Percentiles rank a stretch among this genome's conserved stretches.
These are phyloP conservation scores for Boletus pseudopeckii DNA, from an alignment of 768 basidiomycete genomes.

Conservation along the genomic window DNA sequence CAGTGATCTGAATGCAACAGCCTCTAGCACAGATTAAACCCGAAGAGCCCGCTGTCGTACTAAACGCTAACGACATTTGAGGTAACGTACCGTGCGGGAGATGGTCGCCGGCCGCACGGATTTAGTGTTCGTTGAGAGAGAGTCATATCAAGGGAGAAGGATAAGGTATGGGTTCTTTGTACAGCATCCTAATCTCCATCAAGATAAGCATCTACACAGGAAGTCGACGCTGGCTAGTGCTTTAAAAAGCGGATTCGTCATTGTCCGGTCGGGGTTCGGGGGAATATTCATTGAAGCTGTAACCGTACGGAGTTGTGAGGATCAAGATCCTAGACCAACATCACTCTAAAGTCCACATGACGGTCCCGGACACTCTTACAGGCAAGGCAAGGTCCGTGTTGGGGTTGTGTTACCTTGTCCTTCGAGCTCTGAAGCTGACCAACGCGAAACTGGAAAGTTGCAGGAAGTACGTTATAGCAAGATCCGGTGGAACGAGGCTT, in stretches of 20 bases:
- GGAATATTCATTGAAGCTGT: neutral
- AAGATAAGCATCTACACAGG: constrained; percentile 22
- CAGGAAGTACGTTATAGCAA: constrained; percentile 29
- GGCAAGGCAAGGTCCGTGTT: constrained; percentile 17
- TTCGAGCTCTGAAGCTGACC: constrained; percentile 35
- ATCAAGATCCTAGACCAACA: constrained; percentile 21
- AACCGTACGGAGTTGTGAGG: constrained; percentile 35
- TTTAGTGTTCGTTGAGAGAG: constrained; percentile 33
- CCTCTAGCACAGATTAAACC: constrained; percentile 21
- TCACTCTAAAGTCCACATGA: constrained; percentile 13
- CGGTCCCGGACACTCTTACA: constrained; percentile 7
- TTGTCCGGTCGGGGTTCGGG: constrained; percentile 34
- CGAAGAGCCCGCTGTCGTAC: constrained; percentile 28
- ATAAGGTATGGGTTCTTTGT: constrained; percentile 36
- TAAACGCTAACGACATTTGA: neutral
- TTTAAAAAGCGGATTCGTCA: neutral
- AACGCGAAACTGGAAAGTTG: constrained; percentile 35
- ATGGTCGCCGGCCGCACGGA: constrained; percentile 33
- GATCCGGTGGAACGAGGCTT: constrained; percentile 15
- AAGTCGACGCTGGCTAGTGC: neutral
- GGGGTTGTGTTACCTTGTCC: constrained; percentile 31
- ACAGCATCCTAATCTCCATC: constrained; percentile 33
- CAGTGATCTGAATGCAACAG: constrained; percentile 31
- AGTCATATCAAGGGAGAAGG: constrained; percentile 34
- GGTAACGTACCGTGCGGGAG: constrained; percentile 44